Evolutionary conservation across 495 filamentous ascomycete genomes (phyloP), one percentile per base, ranked within the genome.

Genomic region (Talaromyces proteolyticus): DNA sequence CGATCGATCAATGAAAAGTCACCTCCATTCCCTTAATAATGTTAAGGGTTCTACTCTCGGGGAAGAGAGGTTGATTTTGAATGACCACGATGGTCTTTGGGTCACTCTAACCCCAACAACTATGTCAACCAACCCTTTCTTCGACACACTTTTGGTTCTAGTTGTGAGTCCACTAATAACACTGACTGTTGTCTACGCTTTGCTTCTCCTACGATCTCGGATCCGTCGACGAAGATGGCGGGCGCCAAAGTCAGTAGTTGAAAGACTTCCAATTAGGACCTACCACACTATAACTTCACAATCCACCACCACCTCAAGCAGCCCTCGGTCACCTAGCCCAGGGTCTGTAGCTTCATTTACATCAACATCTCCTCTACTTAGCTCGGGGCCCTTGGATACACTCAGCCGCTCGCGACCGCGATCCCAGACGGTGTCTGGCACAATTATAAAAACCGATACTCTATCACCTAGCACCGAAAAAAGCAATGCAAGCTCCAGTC

Each of bases 221-320:
- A 91, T 97, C 47, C 84, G 92, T 22, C 80, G 93, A 42, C 78
- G 92, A 54, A 78, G 93, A 52, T 98, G 93, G 93, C 82, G 93
- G 57, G 93, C 93, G 36, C 93, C 93, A 3, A 98, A 97, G 62
- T 94, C 88, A 10, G 84, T 98, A 1, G 92, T 98, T 24, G 91
- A 96, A 55, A 83, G 86, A 42, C 80, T 98, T n/a, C 93, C 93
- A 19, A 91, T 98, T 25, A 81, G 91, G 49, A 96, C 89, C 0
- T 98, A 97, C 57, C 91, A 94, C 55, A 91, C 89, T 0, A 84
- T 95, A 37, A 74, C 79, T 4, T 75, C 76, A 16, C 75, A 80
- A 2, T 78, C 82, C 6, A 80, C 76, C 26, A 75, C 76, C 12
- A 64, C 65, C 24, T 64, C 73, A n/a, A 80, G 47, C 72, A 80